Evolutionary conservation across 371 early-diverging fungal species (phyloP).

Genomic region (Mucor lusitanicus): DNA sequence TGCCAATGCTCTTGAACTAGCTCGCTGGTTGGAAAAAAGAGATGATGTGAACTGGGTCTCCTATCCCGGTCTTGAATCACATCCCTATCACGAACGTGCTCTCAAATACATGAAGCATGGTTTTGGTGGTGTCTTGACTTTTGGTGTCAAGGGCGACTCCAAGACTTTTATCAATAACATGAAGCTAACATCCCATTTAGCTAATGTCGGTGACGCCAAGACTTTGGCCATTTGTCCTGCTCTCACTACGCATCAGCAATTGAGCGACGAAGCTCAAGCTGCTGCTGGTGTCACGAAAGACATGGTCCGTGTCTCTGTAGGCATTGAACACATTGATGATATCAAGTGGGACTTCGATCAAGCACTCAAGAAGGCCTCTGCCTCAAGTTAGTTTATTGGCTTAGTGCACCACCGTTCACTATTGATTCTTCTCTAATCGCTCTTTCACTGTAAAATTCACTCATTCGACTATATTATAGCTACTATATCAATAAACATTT

Average conservation of each 20-base stretch:
- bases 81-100: conserved; percentile 74
- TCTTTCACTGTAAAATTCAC: no score
- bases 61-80: conserved; percentile 82
- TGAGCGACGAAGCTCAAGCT: conserved; percentile 76
- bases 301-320: conserved; percentile 84
- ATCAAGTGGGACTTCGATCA: conserved; percentile 79
- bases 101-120: conserved; percentile 78
- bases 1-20: no score
- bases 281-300: conserved; percentile 82
- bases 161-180: conserved; percentile 71
- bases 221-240: conserved; percentile 86
- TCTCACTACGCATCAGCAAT: conserved; percentile 85
- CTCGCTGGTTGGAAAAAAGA: conserved; percentile 72
- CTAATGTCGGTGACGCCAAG: conserved; percentile 90
- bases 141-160: conserved; percentile 74
- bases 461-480: no score
- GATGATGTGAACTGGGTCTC: conserved; percentile 74
- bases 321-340: conserved; percentile 91
- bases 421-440: no score
- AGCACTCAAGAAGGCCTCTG: conserved; percentile 40
- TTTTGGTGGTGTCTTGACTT: conserved; percentile 85
- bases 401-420: no score
- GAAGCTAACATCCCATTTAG: conserved; percentile 80
- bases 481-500: no score
- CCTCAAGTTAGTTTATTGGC: no score